Base-by-base conservation (phyloP, 768 basidiomycete genomes). In the Naematelia aurantialba region DNA sequence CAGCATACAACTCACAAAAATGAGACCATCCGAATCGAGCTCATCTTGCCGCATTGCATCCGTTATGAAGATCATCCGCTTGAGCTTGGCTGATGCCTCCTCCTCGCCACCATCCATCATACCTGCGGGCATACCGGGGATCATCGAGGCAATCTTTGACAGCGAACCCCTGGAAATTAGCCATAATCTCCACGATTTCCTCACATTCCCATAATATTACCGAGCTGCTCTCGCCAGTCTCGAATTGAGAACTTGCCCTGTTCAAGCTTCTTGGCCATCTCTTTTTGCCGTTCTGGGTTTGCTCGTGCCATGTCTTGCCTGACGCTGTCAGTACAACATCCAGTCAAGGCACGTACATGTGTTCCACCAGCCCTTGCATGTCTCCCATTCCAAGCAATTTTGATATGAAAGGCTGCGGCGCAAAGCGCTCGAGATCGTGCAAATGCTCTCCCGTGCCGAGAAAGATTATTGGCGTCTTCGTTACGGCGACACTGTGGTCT, bases 111-210 rank as follows among this genome's bases (percentile, higher is more conserved):
- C 52, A 70, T 89, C 87, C 57, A 97, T 82, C 66, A 98, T 79
- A 45, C 90, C 91, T 67, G 91, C 89, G 12, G 91, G 89, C 62
- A 99, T 83, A 25, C 96, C 96, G 2, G 96, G 96, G 60, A 99
- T 99, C 91, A 98, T 97, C 14, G 89, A 91, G 26, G 96, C 92
- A 70, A 99, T 93, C 79, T 99, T 99, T 72, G 89, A 91, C 55
- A 99, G 85, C 5, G 96, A 93, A n/a, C 96, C 96, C 90, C 93
- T 96, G 71, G 8, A 64, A 1, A 49, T 60, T 53, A 67, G 62
- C 49, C 46, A 31, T 46, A 17, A 29, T 26, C 13, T n/a, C 10
- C 21, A 52, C 22, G 24, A 14, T 8, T 5, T n/a, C 79, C 85
- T 67, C 67, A 88, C 94, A 99, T 96, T 73, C 89, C 90, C 94